A percentile compares a stretch with the other conserved stretches of the same genome.
These are phyloP conservation scores for Penicillium ochrochloron DNA, from an alignment of 495 filamentous ascomycete genomes.

Conservation along the genomic window DNA sequence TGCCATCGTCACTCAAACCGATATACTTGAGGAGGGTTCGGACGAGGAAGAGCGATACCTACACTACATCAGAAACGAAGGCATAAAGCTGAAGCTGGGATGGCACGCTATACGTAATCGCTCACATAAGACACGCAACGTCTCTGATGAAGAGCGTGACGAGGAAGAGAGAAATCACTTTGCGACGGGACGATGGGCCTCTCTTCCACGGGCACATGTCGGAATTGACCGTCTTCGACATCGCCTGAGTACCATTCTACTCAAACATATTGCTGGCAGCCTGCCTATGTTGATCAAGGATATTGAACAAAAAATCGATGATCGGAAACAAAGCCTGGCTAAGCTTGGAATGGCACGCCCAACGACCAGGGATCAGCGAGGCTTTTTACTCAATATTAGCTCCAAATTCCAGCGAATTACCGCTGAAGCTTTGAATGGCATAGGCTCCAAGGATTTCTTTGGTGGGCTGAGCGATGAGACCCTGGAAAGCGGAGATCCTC, in stretches of 20 bases:
- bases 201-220: slow-evolving; percentile 38
- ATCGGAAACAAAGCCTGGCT: slow-evolving; percentile 14
- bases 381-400: slow-evolving; percentile 58
- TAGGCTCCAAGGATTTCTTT: slow-evolving; percentile 63
- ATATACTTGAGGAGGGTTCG: slow-evolving; percentile 34
- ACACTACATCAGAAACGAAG: slow-evolving; percentile 54
- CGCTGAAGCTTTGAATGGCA: slow-evolving; percentile 58
- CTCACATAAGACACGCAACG: slow-evolving; percentile 45
- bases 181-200: slow-evolving; percentile 55
- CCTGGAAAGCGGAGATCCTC: slow-evolving; percentile 18
- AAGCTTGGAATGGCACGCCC: slow-evolving; percentile 55
- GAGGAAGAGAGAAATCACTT: slow-evolving; percentile 40
- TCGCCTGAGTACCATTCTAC: slow-evolving; percentile 61
- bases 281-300: slow-evolving; percentile 64
- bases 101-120: slow-evolving; percentile 58
- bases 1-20: slow-evolving; percentile 55
- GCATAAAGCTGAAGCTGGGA: slow-evolving; percentile 49
- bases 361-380: slow-evolving; percentile 53
- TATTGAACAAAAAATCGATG: slow-evolving; percentile 44
- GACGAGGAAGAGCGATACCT: slow-evolving; percentile 56
- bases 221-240: slow-evolving; percentile 56
- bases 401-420: slow-evolving; percentile 53
- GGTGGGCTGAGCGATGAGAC: slow-evolving; percentile 14
- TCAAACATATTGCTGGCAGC: slow-evolving; percentile 57
- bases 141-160: slow-evolving; percentile 41